Conservation (phyloP, 2,329 filamentous ascomycete genomes). For the Penicillium brasilianum region DNA sequence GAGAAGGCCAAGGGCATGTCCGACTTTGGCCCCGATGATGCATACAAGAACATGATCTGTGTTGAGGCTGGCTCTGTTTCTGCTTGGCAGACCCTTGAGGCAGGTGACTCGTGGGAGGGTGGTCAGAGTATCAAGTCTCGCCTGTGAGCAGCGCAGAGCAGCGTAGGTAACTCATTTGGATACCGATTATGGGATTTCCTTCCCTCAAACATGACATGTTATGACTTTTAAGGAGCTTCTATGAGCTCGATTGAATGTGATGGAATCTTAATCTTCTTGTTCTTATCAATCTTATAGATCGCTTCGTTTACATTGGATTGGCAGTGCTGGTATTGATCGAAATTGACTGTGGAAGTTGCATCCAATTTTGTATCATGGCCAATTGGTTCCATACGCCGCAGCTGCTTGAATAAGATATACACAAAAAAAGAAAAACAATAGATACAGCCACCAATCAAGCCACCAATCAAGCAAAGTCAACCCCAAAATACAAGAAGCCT, state of each 20-base stretch:
- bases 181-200: not conserved
- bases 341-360: too few relatives aligned
- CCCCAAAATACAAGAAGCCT: not conserved
- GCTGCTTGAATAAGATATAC: not conserved
- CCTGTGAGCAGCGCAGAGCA: slow-evolving; percentile 26
- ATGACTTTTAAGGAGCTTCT: slow-evolving; percentile 20
- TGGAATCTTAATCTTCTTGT: not conserved
- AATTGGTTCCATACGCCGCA: not conserved
- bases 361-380: not conserved
- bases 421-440: not conserved
- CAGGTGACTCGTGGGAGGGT: slow-evolving; percentile 71
- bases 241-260: not conserved
- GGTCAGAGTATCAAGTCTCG: slow-evolving; percentile 61
- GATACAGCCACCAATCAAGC: not conserved
- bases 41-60: slow-evolving; percentile 92
- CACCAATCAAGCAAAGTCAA: not conserved
- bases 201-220: slow-evolving; percentile 13
- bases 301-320: too few relatives aligned
- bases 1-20: slow-evolving; percentile 81
- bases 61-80: slow-evolving; percentile 87
- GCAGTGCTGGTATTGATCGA: too few relatives aligned
- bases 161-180: not conserved
- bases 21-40: slow-evolving; percentile 88
- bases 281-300: too few relatives aligned
- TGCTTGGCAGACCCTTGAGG: slow-evolving; percentile 82